Conservation (phyloP, 1,284 basidiomycete genomes). For the Xerocomus tenax region DNA sequence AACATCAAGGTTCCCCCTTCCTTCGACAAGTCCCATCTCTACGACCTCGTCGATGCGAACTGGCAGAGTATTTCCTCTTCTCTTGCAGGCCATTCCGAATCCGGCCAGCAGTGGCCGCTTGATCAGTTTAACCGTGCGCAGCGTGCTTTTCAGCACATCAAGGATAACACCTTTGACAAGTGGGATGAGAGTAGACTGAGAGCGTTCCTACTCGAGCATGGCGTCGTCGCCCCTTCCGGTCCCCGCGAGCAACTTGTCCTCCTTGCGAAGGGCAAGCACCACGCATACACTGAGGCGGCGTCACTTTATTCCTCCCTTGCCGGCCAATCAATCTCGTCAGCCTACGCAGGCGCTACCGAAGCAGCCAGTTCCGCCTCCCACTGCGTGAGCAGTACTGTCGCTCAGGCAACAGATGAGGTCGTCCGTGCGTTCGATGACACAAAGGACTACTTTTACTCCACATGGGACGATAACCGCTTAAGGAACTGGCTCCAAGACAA, state of each 20-base stretch:
- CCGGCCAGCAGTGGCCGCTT: conserved; percentile 40
- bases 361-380: conserved; percentile 39
- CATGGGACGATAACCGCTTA: conserved; percentile 75
- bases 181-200: conserved; percentile 81
- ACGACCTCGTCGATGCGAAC: conserved; percentile 51
- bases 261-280: conserved; percentile 67
- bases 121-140: conserved; percentile 61
- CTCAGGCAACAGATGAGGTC: conserved; percentile 52
- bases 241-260: conserved; percentile 72
- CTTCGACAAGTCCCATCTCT: conserved; percentile 41
- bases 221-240: conserved; percentile 72
- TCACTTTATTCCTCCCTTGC: conserved; percentile 44
- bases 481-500: conserved; percentile 67
- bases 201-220: conserved; percentile 79
- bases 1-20: conserved; percentile 51
- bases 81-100: conserved; percentile 10
- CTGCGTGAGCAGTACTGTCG: conserved; percentile 34
- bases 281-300: conserved; percentile 48
- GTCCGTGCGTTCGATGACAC: conserved; percentile 56
- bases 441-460: conserved; percentile 81
- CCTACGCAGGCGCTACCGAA: conserved; percentile 28
- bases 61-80: conserved; percentile 49
- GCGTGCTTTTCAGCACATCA: conserved; percentile 52
- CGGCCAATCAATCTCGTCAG: conserved; percentile 53
- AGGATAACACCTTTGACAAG: conserved; percentile 50